Base-by-base conservation (phyloP, 495 filamentous ascomycete genomes). In the Talaromyces ruber region DNA sequence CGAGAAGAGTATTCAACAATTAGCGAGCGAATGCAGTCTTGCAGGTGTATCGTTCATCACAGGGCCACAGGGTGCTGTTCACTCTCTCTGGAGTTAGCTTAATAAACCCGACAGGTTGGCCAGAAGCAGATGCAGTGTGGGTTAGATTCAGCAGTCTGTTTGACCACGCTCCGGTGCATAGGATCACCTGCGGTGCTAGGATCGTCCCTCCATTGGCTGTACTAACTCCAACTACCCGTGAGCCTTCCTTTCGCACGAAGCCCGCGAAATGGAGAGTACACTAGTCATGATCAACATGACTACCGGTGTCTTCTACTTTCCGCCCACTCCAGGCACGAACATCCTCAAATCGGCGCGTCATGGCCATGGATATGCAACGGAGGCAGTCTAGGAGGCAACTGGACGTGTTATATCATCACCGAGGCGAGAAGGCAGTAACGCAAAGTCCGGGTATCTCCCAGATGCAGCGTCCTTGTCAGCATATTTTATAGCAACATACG, bases 271-370 rank as follows among this genome's bases (percentile, higher is more conserved):
- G 16, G 69, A 74, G 9, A 74, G 76, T 4, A 87, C 84, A 62
- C 91, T 89, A 0, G 83, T 90, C 6, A 66, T 92, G 16, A 71
- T 95, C 22, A 91, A 94, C 70, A 71, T 94, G 62, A 82, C 78
- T 18, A 84, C 79, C 0, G 90, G 90, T 22, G 74, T 89, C 54
- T 96, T 92, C 74, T 74, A 86, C 55, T 88, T 93, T 66, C 89
- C 90, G 4, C 89, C 91, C 8, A 67, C 66, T 0, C 68, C 70
- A 5, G 71, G 67, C 8, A 68, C 66, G 14, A 67, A 83, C 56
- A 73, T 88, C 4, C 74, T 95, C 30, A 95, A 95, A 68, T 65
- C 93, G 32, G 91, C 88, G 4, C 78, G 88, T 1, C 92, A 95
- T 68, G 80, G 78, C n/a, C 86, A 87, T 69, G 92, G 92, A 4